These are phyloP conservation scores for Ophiostoma fasciatum DNA, from an alignment of 2,329 filamentous ascomycete species.

Conservation along the genomic window DNA sequence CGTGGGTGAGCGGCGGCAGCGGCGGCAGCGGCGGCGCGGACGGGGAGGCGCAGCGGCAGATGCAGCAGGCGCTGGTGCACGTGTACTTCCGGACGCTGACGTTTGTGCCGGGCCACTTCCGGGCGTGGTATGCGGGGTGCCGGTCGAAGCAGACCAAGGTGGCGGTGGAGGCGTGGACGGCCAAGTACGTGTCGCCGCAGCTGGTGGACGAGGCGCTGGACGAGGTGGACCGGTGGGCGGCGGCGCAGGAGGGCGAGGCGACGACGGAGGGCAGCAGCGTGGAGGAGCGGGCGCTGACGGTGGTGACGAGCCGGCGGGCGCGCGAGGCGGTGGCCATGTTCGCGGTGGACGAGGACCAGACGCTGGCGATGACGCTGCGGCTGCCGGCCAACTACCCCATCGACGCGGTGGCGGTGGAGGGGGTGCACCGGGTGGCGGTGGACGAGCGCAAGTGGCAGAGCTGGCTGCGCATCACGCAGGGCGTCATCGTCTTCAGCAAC, in stretches of 20 bases:
- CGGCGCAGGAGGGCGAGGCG: conserved; percentile 30
- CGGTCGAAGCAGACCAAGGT: conserved; percentile 67
- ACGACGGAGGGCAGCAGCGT: background rate
- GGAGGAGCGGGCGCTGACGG: conserved; percentile 40
- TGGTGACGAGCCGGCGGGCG: conserved; percentile 58
- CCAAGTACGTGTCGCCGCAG: conserved; percentile 63
- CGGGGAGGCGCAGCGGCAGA: conserved; percentile 47
- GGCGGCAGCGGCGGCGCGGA: conserved; percentile 39
- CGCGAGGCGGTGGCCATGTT: conserved; percentile 74
- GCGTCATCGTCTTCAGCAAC: conserved; percentile 85
- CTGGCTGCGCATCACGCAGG: conserved; percentile 79
- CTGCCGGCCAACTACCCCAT: conserved; percentile 75
- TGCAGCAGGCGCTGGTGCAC: conserved; percentile 73
- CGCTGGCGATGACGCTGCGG: conserved; percentile 66
- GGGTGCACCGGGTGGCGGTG: conserved; percentile 72
- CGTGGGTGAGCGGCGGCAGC: too few relatives aligned
- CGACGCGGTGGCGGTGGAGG: conserved; percentile 58
- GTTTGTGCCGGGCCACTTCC: conserved; percentile 64
- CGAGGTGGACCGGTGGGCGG: conserved; percentile 54
- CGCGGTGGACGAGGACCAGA: conserved; percentile 75
- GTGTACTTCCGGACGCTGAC: conserved; percentile 72
- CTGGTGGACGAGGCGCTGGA: conserved; percentile 51
- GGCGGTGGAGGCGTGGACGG: conserved; percentile 71
- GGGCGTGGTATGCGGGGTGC: conserved; percentile 71
- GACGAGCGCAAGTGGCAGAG: conserved; percentile 84